Evolutionary conservation across 768 basidiomycete genomes (phyloP).

Genomic region (Leccinum rimulosum): DNA sequence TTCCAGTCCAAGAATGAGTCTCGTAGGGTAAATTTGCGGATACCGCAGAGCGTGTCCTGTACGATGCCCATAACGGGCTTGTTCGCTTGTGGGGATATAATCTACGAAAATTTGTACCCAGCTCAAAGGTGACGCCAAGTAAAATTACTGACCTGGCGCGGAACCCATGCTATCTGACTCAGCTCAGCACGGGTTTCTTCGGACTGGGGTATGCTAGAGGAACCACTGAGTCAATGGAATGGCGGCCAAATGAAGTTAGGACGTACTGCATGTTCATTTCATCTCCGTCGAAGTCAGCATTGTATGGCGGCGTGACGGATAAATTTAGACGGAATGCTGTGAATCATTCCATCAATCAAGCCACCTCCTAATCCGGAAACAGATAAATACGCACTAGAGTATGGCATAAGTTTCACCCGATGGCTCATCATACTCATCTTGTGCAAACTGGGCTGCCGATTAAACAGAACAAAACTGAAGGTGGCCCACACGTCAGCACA

Average conservation of each 20-base stretch:
- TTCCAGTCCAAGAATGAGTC: constrained; percentile 96
- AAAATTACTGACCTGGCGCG: constrained; percentile 68
- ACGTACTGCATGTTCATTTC: constrained; percentile 99
- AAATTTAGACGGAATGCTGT: constrained; percentile 95
- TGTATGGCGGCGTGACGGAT: constrained; percentile 97
- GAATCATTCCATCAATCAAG: constrained; percentile 17
- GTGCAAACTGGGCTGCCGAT: constrained; percentile 96
- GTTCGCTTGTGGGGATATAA: constrained; percentile 98
- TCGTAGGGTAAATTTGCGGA: constrained; percentile 94
- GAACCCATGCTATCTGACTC: constrained; percentile 98
- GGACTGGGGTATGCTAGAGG: constrained; percentile 85
- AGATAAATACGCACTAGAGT: constrained; percentile 73
- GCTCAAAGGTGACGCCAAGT: not conserved
- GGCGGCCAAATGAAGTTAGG: not conserved
- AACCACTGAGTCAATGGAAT: constrained; percentile 9
- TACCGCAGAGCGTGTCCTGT: constrained; percentile 96
- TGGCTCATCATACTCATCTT: constrained; percentile 99
- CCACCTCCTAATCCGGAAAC: not conserved
- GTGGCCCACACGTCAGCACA: constrained; percentile 1
- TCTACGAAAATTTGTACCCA: constrained; percentile 45
- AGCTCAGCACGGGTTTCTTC: constrained; percentile 98
- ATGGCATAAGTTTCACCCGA: constrained; percentile 94
- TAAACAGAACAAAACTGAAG: constrained; percentile 59
- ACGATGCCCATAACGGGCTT: constrained; percentile 99
- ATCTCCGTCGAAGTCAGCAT: constrained; percentile 99